Conservation (phyloP, 306 rosid species). For the Cucurbita maxima region DNA sequence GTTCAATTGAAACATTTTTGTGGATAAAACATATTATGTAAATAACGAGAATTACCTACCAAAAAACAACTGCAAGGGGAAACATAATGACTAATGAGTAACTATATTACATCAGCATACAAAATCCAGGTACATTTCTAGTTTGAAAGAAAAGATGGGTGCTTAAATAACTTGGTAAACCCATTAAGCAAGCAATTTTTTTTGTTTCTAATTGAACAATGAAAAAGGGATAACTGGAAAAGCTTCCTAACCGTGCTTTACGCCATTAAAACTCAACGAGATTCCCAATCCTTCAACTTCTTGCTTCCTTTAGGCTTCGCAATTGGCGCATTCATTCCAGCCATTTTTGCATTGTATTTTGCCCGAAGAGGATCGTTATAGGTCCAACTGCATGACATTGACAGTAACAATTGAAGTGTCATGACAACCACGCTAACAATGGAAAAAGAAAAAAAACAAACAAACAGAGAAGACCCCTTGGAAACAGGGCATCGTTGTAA, state of each 20-base stretch:
- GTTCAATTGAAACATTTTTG: background rate
- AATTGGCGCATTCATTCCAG: conserved; percentile 66
- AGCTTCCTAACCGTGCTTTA: conserved; percentile 1
- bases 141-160: background rate
- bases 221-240: background rate
- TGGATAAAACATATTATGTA: background rate
- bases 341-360: conserved; percentile 87
- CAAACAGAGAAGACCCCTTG: background rate
- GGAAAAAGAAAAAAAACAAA: background rate
- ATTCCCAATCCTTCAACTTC: conserved; percentile 79
- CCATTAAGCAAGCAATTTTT: background rate
- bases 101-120: background rate
- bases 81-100: background rate
- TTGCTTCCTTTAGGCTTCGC: conserved; percentile 82
- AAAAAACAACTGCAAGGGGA: background rate
- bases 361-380: conserved; percentile 95
- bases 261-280: conserved; percentile 26
- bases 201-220: background rate
- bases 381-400: conserved; percentile 63
- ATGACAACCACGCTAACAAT: background rate
- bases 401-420: background rate
- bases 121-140: background rate
- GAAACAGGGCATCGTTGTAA: background rate
- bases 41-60: background rate
- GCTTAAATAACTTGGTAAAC: background rate